Percentiles rank a stretch among this genome's conserved stretches.
These are phyloP conservation scores for Mortierella polycephala DNA, from an alignment of 371 early-diverging fungal species.

Conservation along the genomic window DNA sequence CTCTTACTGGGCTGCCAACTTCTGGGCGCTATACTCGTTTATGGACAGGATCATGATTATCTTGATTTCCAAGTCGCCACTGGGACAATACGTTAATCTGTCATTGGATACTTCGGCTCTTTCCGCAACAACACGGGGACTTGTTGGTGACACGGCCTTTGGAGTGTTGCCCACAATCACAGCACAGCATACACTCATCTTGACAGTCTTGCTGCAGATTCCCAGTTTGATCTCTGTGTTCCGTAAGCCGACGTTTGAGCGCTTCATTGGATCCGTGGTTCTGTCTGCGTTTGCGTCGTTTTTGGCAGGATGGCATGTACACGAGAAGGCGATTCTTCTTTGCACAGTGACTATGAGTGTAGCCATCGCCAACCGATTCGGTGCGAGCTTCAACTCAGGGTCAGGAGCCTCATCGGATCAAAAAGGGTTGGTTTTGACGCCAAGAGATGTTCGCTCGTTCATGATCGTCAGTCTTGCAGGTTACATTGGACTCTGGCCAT, in stretches of 20 bases:
- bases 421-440: slow-evolving; percentile 31
- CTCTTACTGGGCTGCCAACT: slow-evolving; percentile 98
- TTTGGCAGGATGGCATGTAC: slow-evolving; percentile 98
- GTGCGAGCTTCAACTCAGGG: slow-evolving; percentile 39
- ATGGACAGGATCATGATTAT: slow-evolving; percentile 80
- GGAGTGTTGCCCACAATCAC: slow-evolving; percentile 80
- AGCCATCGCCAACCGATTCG: slow-evolving; percentile 38
- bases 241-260: slow-evolving; percentile 71
- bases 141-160: slow-evolving; percentile 91
- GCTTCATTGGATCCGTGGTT: slow-evolving; percentile 80
- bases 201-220: slow-evolving; percentile 80
- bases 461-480: slow-evolving; percentile 78
- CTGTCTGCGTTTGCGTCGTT: slow-evolving; percentile 90
- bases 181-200: slow-evolving; percentile 79
- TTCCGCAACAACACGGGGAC: slow-evolving; percentile 87
- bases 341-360: slow-evolving; percentile 83
- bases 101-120: slow-evolving; percentile 59
- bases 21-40: slow-evolving; percentile 95
- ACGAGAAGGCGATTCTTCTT: slow-evolving; percentile 95
- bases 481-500: slow-evolving; percentile 84
- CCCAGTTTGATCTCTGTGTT: slow-evolving; percentile 63
- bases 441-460: slow-evolving; percentile 65
- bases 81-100: slow-evolving; percentile 49
- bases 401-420: slow-evolving; percentile 22
- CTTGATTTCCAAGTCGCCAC: slow-evolving; percentile 55